Evolutionary conservation across 2,329 filamentous ascomycete species (phyloP), one percentile per base, ranked within the genome.

Genomic region (Pseudopyricularia javanii): DNA sequence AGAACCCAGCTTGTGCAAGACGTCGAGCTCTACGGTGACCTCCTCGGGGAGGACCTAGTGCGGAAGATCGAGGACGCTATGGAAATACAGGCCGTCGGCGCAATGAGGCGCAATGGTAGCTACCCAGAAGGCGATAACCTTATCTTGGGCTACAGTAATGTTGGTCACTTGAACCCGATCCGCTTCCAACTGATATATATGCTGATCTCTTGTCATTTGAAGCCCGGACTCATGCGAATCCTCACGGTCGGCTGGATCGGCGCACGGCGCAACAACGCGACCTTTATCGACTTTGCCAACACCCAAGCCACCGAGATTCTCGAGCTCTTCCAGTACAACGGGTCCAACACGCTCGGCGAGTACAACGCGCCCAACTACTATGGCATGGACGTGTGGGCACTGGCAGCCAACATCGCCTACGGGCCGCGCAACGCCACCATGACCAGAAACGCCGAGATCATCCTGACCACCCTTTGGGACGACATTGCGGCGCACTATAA

Each of bases 311-410:
- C 62, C 0, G 57, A 61, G 12, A 58, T 62, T 0, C 56, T 66
- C 2, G 57, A 61, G 33, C 59, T 68, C 3, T 68, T 68, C 59
- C 58, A 59, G 45, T 58, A 55, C 4, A 60, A 61, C 17, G 65
- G 64, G 8, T 61, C 63, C 3, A 60, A 67, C 48, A 64, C 22
- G 14, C 57, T 70, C 1, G 63, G 61, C 15, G 68, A 71, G 55
- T 70, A 70, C 56, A 70, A 70, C 34, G 63, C 66, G 3, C 67
- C 68, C 2, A 70, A 65, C 2, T 70, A 70, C 58, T 70, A 70
- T 47, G 68, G 69, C 34, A 66, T 70, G 56, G 68, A 70, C 53
- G 57, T 66, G 33, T 71, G 66, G 64, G 69, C 67, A 0, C 61
- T 74, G 4, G 67, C 62, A 0, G 65, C 65, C 6, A 67, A 64